These are phyloP conservation scores for Acrocalymma vagum DNA, from an alignment of 2,329 filamentous ascomycete genomes.

Conservation along the genomic window DNA sequence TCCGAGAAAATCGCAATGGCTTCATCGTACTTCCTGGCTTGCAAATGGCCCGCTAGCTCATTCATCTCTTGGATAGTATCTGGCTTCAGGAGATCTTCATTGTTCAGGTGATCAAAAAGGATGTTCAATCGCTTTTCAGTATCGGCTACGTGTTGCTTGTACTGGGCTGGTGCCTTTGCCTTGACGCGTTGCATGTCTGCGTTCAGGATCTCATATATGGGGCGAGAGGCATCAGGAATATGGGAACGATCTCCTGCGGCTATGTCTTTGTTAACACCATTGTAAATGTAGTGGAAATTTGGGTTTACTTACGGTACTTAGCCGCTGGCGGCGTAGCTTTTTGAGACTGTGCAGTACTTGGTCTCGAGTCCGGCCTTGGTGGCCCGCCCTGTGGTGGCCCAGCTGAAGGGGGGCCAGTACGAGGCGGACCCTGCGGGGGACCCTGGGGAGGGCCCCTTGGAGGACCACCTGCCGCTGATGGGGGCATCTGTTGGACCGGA, in stretches of 20 bases:
- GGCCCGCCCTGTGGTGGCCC: slow-evolving; percentile 49
- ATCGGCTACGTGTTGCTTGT: slow-evolving; percentile 88
- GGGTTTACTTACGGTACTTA: slow-evolving; percentile 72
- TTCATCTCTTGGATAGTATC: slow-evolving; percentile 76
- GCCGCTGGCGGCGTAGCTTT: slow-evolving; percentile 60
- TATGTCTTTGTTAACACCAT: slow-evolving; percentile 41
- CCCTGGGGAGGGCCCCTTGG: slow-evolving; percentile 37
- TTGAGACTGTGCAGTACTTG: slow-evolving; percentile 60
- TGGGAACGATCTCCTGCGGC: slow-evolving; percentile 85
- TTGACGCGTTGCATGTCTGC: slow-evolving; percentile 91
- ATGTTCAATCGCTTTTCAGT: slow-evolving; percentile 92
- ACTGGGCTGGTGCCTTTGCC: slow-evolving; percentile 82
- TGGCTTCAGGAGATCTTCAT: slow-evolving; percentile 85
- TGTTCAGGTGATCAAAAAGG: slow-evolving; percentile 97
- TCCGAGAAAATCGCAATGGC: slow-evolving; percentile 54
- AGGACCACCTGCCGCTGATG: slow-evolving; percentile 53
- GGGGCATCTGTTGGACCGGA: slow-evolving; percentile 45
- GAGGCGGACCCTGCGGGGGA: slow-evolving; percentile 51
- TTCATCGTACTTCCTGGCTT: slow-evolving; percentile 54
- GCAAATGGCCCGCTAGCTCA: slow-evolving; percentile 58
- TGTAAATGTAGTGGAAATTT: not conserved
- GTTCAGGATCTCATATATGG: slow-evolving; percentile 81
- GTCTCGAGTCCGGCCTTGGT: slow-evolving; percentile 50
- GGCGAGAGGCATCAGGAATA: slow-evolving; percentile 79
- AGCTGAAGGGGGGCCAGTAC: slow-evolving; percentile 50